Evolutionary conservation across 805 yeast genomes (phyloP), one percentile per base, ranked within the genome.

Genomic region (Kodamaea kakaduensis): DNA sequence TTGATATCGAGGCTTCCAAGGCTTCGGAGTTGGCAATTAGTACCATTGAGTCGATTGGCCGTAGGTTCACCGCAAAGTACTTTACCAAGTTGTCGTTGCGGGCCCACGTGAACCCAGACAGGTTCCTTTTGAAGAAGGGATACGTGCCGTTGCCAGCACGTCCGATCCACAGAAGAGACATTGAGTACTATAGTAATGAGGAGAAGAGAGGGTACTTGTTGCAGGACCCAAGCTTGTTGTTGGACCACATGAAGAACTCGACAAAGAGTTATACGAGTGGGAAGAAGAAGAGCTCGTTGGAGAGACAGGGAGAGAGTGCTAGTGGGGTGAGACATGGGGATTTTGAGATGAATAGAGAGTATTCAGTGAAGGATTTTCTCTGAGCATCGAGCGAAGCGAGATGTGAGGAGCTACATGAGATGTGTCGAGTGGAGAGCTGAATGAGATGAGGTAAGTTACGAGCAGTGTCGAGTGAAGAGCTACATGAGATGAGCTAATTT

Each of bases 131-230:
- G 44, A 82, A 73, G 50, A 80, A 78, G 52, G 95, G 94, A 12
- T 77, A 87, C 45, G 58, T 89, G 10, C 97, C 97, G 29, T 57
- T 86, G 45, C 79, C 76, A 34, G 88, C 97, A 1, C 77, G 88
- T 59, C 98, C 98, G 9, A 82, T 81, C 6, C 78, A 76, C 48
- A 77, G 84, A 61, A 82, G 85, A 60, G 87, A 83, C 52, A 79
- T 90, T 38, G 77, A 77, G 39, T 86, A 71, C 59, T 90, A 93
- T 64, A 76, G 87, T 32, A 73, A 78, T 54, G 71, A 73, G 2
- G 78, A 69, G 23, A 78, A 77, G 52, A 74, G 87, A 46, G 98
- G 98, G 6, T 90, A 86, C 54, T 61, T 88, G 42, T 59, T 63
- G 48, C 50, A 64, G 34, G 61, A 66, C 45, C 52, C 54, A 7